A percentile compares a stretch with the other conserved stretches of the same genome.
Evolutionary conservation across 1,139 yeast species (phyloP).

Genomic region (Geotrichum reessii): DNA sequence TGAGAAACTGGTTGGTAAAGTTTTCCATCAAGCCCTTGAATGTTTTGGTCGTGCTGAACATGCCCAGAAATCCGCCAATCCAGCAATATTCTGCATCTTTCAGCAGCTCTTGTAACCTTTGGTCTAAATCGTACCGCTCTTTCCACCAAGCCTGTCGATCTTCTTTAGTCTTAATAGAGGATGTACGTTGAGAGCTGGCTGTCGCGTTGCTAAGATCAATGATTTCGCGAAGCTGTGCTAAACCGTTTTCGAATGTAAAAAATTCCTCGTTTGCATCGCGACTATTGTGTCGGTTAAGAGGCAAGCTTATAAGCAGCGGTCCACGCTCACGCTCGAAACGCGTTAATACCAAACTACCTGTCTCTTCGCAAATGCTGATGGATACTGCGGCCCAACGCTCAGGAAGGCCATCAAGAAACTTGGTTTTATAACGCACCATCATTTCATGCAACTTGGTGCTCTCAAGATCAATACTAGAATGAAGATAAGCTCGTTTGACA

Average conservation of each 20-base stretch:
- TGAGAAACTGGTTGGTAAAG: slow-evolving; percentile 41
- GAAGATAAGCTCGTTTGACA: neutral
- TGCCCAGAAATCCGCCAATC: slow-evolving; percentile 75
- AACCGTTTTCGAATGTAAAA: slow-evolving; percentile 46
- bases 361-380: slow-evolving; percentile 54
- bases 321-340: slow-evolving; percentile 37
- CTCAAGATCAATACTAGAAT: neutral
- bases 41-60: slow-evolving; percentile 42
- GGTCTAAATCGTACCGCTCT: slow-evolving; percentile 57
- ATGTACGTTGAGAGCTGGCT: slow-evolving; percentile 39
- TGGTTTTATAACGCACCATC: slow-evolving; percentile 3
- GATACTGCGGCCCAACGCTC: slow-evolving; percentile 53
- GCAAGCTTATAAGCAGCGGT: slow-evolving; percentile 54
- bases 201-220: slow-evolving; percentile 57
- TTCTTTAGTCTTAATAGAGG: slow-evolving; percentile 47
- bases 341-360: slow-evolving; percentile 55
- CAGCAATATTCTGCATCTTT: slow-evolving; percentile 56
- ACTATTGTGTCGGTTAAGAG: slow-evolving; percentile 49
- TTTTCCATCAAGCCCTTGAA: slow-evolving; percentile 32
- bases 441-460: neutral
- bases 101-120: slow-evolving; percentile 50
- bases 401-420: slow-evolving; percentile 13
- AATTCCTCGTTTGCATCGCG: slow-evolving; percentile 44
- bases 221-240: slow-evolving; percentile 44
- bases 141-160: slow-evolving; percentile 78